Conservation (phyloP, 129 eudicot genomes). For the Cynara cardunculus region DNA sequence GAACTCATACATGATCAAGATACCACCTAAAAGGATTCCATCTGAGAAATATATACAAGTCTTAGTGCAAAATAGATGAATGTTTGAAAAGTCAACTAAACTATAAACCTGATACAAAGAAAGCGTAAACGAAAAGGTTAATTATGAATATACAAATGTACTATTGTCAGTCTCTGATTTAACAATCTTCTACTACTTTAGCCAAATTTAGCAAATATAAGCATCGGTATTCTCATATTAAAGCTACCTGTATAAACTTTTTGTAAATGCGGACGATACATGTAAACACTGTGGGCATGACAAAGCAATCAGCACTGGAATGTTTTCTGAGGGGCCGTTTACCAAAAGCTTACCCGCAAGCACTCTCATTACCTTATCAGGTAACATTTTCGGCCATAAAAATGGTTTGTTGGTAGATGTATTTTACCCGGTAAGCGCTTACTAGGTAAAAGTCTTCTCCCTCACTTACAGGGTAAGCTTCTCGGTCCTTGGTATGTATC, state of each 20-base stretch:
- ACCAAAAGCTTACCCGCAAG: too few species aligned
- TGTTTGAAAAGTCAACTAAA: background rate
- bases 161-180: background rate
- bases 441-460: too few species aligned
- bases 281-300: too few species aligned
- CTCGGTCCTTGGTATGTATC: too few species aligned
- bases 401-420: too few species aligned
- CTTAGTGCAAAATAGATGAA: background rate
- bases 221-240: background rate
- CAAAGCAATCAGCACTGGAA: background rate
- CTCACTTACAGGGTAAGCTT: too few species aligned
- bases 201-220: background rate
- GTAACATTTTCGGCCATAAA: too few species aligned
- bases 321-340: too few species aligned
- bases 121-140: background rate
- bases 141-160: background rate
- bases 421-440: too few species aligned
- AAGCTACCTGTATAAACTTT: background rate
- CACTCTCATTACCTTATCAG: too few species aligned
- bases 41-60: slow-evolving; percentile 48
- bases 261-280: background rate
- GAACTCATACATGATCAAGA: slow-evolving; percentile 92
- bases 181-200: background rate
- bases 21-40: slow-evolving; percentile 95
- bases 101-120: background rate